Evolutionary conservation across 768 basidiomycete species (phyloP).

Genomic region (Rhizopogon sp.): DNA sequence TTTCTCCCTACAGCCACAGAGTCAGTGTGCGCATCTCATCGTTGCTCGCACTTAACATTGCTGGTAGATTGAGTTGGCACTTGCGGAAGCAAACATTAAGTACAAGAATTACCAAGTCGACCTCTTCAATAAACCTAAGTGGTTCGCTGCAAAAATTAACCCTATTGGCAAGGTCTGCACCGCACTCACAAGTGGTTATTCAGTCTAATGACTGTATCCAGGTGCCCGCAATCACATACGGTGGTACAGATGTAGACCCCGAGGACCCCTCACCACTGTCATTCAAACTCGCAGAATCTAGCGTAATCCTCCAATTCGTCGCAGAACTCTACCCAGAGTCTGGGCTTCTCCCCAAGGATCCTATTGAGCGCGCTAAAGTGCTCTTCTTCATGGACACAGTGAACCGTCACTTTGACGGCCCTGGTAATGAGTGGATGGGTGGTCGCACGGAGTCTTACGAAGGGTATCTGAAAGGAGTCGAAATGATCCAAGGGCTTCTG

Average conservation of each 20-base stretch:
- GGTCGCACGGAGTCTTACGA: slow-evolving; percentile 34
- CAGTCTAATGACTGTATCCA: slow-evolving; percentile 7
- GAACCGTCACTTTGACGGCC: slow-evolving; percentile 35
- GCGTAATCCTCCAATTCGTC: slow-evolving; percentile 59
- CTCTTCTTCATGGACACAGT: slow-evolving; percentile 60
- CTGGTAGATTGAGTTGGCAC: slow-evolving; percentile 49
- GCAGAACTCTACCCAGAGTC: slow-evolving; percentile 51
- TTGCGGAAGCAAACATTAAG: slow-evolving; percentile 46
- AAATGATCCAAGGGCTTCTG: slow-evolving; percentile 46
- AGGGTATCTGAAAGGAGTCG: slow-evolving; percentile 35
- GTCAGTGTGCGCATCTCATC: slow-evolving; percentile 21
- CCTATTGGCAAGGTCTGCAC: slow-evolving; percentile 54
- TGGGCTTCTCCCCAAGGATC: slow-evolving; percentile 46
- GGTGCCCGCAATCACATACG: slow-evolving; percentile 58
- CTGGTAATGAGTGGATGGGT: slow-evolving; percentile 23
- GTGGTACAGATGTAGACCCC: slow-evolving; percentile 49
- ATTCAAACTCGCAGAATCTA: slow-evolving; percentile 57
- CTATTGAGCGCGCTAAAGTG: slow-evolving; percentile 48
- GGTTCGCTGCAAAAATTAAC: slow-evolving; percentile 60
- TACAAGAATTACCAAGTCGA: slow-evolving; percentile 52
- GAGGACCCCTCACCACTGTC: slow-evolving; percentile 55
- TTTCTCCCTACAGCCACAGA: slow-evolving; percentile 51
- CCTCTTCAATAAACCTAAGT: slow-evolving; percentile 57
- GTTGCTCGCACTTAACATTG: background rate
- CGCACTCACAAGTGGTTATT: background rate